Evolutionary conservation across 2,329 filamentous ascomycete species (phyloP), one percentile per base, ranked within the genome.

Genomic region (Botrytis deweyae): DNA sequence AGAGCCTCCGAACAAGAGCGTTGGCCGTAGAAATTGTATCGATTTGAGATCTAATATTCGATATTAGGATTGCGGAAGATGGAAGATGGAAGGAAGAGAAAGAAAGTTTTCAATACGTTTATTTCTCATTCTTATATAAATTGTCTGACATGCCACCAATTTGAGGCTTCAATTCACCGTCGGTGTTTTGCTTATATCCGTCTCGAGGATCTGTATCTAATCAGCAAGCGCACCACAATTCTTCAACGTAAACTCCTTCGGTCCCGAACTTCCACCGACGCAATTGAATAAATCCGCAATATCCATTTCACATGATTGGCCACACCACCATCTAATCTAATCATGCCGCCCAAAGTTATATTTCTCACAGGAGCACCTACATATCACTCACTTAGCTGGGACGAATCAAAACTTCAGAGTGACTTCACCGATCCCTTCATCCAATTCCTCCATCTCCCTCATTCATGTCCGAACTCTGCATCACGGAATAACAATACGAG

Each of bases 361-460:
- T 61, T 75, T 10, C 68, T 74, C n/a, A 63, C 64, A 18, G 74
- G 75, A 36, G 90, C 91, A n/a, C 92, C 92, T 3, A 82, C 86
- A 49, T 80, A 83, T 44, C 82, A 82, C 16, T 82, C 83, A 38
- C 84, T 93, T 36, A 81, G 86, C 59, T 92, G 90, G 88, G 81
- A 85, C 64, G 80, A 86, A 20, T 77, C 82, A 1, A 78, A 80
- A n/a, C 84, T 93, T 58, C 82, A 90, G 29, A 79, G 85, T 12
- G 79, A 80, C 20, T 88, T 88, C 76, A 78, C 82, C 18, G 81
- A 81, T 2, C 80, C 84, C 4, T 81, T 87, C 64, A 78, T 81
- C 64, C 75, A 79, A n/a, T 84, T 87, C 74, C 79, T 85, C 4
- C 80, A 80, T 16, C 74, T 80, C 22, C 55, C 71, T 42, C 61